These are phyloP conservation scores for Byssochlamys sp. DNA, from an alignment of 2,329 filamentous ascomycete genomes.

Conservation along the genomic window DNA sequence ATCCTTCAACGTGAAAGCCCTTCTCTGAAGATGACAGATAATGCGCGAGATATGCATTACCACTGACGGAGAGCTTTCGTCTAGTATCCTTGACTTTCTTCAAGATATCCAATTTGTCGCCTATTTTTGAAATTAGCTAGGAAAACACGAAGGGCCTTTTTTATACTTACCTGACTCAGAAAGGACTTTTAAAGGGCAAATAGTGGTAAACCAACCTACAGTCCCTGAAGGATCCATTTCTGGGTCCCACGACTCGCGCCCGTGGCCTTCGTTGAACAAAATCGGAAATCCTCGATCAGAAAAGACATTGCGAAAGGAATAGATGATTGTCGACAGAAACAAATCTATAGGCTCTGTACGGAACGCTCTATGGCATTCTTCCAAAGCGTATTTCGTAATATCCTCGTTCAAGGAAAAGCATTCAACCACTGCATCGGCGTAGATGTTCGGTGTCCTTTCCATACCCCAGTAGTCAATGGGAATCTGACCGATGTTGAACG, in stretches of 20 bases:
- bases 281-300: constrained; percentile 33
- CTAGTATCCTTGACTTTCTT: constrained; percentile 31
- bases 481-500: constrained; percentile 21
- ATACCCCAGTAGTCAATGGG: constrained; percentile 31
- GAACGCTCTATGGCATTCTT: constrained; percentile 22
- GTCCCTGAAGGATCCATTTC: constrained; percentile 39
- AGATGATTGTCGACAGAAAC: constrained; percentile 26
- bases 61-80: constrained; percentile 23
- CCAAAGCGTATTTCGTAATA: constrained; percentile 22
- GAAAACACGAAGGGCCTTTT: neutral
- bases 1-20: constrained; percentile 18
- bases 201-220: constrained; percentile 44
- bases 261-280: constrained; percentile 43
- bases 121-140: constrained; percentile 2
- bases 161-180: constrained; percentile 13
- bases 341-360: constrained; percentile 31
- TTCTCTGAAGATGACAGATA: constrained; percentile 18
- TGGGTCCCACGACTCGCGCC: constrained; percentile 37
- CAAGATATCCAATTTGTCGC: constrained; percentile 21
- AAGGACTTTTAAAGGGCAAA: constrained; percentile 33
- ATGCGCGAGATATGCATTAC: constrained; percentile 27
- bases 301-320: constrained; percentile 39
- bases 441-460: constrained; percentile 20
- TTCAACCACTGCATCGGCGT: constrained; percentile 26
- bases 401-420: constrained; percentile 24